phyloP scores from a whole-genome alignment of 2,329 filamentous ascomycete species.

The Lasiodiplodia gonubiensis region DNA sequence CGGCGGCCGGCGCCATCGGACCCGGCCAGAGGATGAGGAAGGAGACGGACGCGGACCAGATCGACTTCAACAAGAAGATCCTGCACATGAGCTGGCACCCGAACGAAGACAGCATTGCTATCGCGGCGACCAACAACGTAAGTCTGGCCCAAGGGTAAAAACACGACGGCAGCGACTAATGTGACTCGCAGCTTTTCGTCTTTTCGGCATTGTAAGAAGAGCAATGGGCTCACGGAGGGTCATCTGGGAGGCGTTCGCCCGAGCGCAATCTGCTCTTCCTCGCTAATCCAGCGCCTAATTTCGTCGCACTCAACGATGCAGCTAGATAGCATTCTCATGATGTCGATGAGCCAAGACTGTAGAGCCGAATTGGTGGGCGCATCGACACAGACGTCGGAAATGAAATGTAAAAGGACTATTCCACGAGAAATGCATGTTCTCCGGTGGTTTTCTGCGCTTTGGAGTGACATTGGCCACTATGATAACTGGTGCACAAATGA shows the following conservation, averaged over 20 bases:
- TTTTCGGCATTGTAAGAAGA: conserved; percentile 58
- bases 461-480: background rate
- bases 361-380: conserved; percentile 26
- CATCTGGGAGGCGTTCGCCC: conserved; percentile 31
- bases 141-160: conserved; percentile 52
- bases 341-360: conserved; percentile 30
- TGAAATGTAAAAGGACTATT: conserved; percentile 30
- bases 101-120: conserved; percentile 98
- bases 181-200: conserved; percentile 57
- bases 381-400: conserved; percentile 28
- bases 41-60: conserved; percentile 98
- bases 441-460: background rate
- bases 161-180: conserved; percentile 16
- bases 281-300: conserved; percentile 30
- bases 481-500: background rate
- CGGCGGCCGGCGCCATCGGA: conserved; percentile 71
- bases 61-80: conserved; percentile 99
- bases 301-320: conserved; percentile 25
- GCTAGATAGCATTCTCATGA: conserved; percentile 30
- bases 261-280: conserved; percentile 14
- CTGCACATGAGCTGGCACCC: conserved; percentile 99
- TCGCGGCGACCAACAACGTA: conserved; percentile 99
- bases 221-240: conserved; percentile 21
- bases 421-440: conserved; percentile 10
- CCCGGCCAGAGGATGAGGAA: conserved; percentile 96